phyloP scores from a whole-genome alignment of 306 rosid species.

The apple (Malus domestica) region ASM211411v1 NC_041801.1:26112001-26112500 shows the following conservation, averaged over 20 bases:
- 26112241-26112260: background rate
- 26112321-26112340: background rate
- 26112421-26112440: conserved; percentile 36
- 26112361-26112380: conserved; percentile 45
- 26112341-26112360: background rate
- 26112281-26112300: background rate
- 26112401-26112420: conserved; percentile 53
- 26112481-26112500: background rate
- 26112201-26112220: conserved; percentile 1
- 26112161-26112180: background rate
- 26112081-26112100: too few relatives aligned
- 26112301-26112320: background rate
- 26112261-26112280: background rate
- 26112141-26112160: too few relatives aligned
- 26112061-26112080: too few relatives aligned
- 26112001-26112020: too few relatives aligned
- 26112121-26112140: too few relatives aligned
- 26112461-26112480: background rate
- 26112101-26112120: background rate
- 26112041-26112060: too few relatives aligned
- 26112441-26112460: background rate
- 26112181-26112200: too few relatives aligned
- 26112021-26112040: too few relatives aligned
- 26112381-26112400: conserved; percentile 91
- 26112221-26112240: background rate